Conservation (phyloP, 2,329 filamentous ascomycete genomes). For the Leptosphaerulina australis region DNA sequence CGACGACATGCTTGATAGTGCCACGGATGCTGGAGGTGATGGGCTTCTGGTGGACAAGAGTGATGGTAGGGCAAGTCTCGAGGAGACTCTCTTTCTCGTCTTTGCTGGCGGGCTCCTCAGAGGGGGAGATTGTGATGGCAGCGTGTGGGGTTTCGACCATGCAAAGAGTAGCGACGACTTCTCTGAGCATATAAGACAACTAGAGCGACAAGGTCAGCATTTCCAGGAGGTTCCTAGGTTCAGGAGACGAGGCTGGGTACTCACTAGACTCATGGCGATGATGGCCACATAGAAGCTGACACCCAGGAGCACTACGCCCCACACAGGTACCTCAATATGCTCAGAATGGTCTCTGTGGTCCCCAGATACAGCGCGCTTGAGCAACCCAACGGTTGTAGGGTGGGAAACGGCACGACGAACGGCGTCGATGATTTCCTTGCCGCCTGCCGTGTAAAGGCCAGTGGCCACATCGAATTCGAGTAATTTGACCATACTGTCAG, state of each 20-base stretch:
- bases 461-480: slow-evolving; percentile 12
- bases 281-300: slow-evolving; percentile 50
- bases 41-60: slow-evolving; percentile 59
- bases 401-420: slow-evolving; percentile 42
- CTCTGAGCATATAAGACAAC: slow-evolving; percentile 63
- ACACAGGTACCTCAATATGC: slow-evolving; percentile 37
- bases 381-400: slow-evolving; percentile 27
- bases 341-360: slow-evolving; percentile 16
- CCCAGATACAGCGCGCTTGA: slow-evolving; percentile 36
- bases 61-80: slow-evolving; percentile 49
- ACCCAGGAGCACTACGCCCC: slow-evolving; percentile 38
- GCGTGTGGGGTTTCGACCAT: slow-evolving; percentile 67
- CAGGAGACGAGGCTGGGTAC: slow-evolving; percentile 24
- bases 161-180: slow-evolving; percentile 65
- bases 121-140: slow-evolving; percentile 56
- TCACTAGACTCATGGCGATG: slow-evolving; percentile 51
- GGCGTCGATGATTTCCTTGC: slow-evolving; percentile 36
- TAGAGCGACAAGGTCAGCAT: slow-evolving; percentile 20
- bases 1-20: slow-evolving; percentile 66
- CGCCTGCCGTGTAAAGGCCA: slow-evolving; percentile 9
- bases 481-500: slow-evolving; percentile 8
- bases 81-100: slow-evolving; percentile 49
- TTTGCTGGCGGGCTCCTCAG: slow-evolving; percentile 53
- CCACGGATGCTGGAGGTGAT: slow-evolving; percentile 66
- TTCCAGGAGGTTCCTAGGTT: not conserved